Evolutionary conservation across 2,329 filamentous ascomycete genomes (phyloP).

Genomic region (Teratosphaeria pseudoeucalypti): DNA sequence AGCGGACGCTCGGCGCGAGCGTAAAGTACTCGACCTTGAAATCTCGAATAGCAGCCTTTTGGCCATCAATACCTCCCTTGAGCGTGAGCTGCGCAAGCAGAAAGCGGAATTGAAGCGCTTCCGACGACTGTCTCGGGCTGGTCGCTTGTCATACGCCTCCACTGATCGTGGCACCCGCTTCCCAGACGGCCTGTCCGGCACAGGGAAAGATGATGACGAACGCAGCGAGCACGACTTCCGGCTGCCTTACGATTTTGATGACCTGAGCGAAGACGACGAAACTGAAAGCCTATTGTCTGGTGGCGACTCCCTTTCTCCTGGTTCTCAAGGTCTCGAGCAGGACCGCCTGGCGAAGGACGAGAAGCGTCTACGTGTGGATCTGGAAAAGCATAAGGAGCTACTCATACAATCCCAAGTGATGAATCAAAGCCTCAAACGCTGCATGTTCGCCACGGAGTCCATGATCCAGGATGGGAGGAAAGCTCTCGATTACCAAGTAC

Average conservation of each 20-base stretch:
- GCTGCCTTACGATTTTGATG: conserved; percentile 9
- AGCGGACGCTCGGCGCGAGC: conserved; percentile 77
- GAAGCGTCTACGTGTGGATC: conserved; percentile 69
- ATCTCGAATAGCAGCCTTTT: conserved; percentile 93
- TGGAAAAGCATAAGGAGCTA: conserved; percentile 79
- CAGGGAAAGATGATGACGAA: conserved; percentile 27
- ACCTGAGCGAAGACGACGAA: conserved; percentile 20
- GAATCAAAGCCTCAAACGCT: conserved; percentile 86
- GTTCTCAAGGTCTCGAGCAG: conserved; percentile 32
- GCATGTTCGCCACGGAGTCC: conserved; percentile 79
- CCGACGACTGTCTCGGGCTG: conserved; percentile 72
- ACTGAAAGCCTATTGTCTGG: conserved; percentile 7
- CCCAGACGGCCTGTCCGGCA: conserved; percentile 18
- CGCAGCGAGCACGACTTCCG: conserved; percentile 22
- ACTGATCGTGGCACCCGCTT: conserved; percentile 27
- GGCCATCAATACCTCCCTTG: conserved; percentile 87
- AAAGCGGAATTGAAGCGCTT: conserved; percentile 78
- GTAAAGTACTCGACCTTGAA: conserved; percentile 91
- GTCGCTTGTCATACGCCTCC: conserved; percentile 53
- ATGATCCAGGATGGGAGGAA: conserved; percentile 82
- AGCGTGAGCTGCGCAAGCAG: conserved; percentile 84
- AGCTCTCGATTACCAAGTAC: conserved; percentile 73
- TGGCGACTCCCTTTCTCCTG: conserved; percentile 20
- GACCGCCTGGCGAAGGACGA: conserved; percentile 64
- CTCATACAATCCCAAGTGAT: conserved; percentile 87